These are phyloP conservation scores for Lipomyces kockii DNA, from an alignment of 805 yeast genomes.

Conservation along the genomic window DNA sequence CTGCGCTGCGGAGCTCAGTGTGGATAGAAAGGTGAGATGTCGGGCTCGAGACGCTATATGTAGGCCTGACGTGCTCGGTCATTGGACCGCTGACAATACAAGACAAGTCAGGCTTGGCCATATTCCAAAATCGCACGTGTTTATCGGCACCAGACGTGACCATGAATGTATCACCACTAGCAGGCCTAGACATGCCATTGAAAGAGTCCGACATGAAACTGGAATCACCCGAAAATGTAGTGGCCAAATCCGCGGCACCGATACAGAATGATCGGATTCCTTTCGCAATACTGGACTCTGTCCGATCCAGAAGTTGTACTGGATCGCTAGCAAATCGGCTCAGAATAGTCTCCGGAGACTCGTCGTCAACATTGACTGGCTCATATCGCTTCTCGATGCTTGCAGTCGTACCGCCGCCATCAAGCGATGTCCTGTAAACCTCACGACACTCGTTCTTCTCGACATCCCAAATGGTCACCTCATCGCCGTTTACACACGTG, in stretches of 20 bases:
- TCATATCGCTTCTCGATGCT: constrained; percentile 31
- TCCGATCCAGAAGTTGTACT: constrained; percentile 26
- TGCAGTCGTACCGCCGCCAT: constrained; percentile 17
- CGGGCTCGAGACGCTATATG: constrained; percentile 10
- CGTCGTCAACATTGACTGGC: constrained; percentile 38
- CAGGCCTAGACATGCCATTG: constrained; percentile 10
- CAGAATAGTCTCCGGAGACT: constrained; percentile 32
- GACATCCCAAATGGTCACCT: constrained; percentile 76
- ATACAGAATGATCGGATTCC: constrained; percentile 37
- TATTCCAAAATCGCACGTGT: constrained; percentile 47
- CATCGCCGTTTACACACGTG: constrained; percentile 52
- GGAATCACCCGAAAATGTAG: constrained; percentile 16
- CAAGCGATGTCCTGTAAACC: constrained; percentile 42
- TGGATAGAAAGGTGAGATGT: constrained; percentile 14
- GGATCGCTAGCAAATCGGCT: constrained; percentile 38
- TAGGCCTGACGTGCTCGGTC: constrained; percentile 32
- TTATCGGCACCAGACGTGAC: constrained; percentile 45
- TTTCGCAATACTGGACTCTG: constrained; percentile 23
- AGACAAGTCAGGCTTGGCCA: constrained; percentile 44
- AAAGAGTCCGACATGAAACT: constrained; percentile 17
- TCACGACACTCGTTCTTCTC: constrained; percentile 63
- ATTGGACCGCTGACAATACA: constrained; percentile 44
- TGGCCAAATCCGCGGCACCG: constrained; percentile 19
- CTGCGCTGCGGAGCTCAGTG: constrained; percentile 18
- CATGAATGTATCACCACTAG: constrained; percentile 34